These are phyloP conservation scores for Silene noctiflora DNA, from an alignment of 179 eudicot genomes.

Conservation along the genomic window DNA sequence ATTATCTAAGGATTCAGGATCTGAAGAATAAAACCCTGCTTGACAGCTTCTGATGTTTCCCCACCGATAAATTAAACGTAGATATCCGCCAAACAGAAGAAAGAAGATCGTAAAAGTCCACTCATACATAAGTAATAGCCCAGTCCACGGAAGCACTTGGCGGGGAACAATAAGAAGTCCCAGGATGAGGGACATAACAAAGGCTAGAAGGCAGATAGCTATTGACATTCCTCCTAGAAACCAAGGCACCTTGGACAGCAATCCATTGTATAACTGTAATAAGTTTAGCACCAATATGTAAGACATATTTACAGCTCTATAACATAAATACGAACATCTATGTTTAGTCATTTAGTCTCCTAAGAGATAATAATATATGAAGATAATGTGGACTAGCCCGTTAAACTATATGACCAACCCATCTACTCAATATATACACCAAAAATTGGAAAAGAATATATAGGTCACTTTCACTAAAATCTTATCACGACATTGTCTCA, in stretches of 20 bases:
- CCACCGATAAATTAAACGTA: conserved; percentile 17
- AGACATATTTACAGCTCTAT: background rate
- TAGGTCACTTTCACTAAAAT: no score
- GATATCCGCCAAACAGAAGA: conserved; percentile 42
- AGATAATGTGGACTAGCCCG: background rate
- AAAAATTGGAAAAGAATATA: no score
- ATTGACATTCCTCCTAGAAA: conserved; percentile 75
- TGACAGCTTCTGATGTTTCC: conserved; percentile 21
- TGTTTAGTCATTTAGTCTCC: background rate
- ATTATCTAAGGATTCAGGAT: conserved; percentile 29
- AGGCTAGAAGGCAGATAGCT: conserved; percentile 58
- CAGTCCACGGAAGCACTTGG: conserved; percentile 97
- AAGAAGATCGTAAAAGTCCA: conserved; percentile 85
- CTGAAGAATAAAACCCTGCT: conserved; percentile 15
- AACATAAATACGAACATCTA: background rate
- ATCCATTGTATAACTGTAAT: conserved; percentile 49
- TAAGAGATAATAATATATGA: background rate
- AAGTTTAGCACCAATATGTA: conserved; percentile 21
- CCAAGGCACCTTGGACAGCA: conserved; percentile 72
- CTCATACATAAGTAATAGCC: conserved; percentile 79
- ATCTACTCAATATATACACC: background rate
- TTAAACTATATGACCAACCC: background rate
- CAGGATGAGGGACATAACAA: conserved; percentile 55
- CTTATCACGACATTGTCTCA: background rate
- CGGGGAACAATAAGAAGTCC: conserved; percentile 70